Conservation (phyloP, 176 grass and related monocot species). For the Rhynchospora pubera region DNA sequence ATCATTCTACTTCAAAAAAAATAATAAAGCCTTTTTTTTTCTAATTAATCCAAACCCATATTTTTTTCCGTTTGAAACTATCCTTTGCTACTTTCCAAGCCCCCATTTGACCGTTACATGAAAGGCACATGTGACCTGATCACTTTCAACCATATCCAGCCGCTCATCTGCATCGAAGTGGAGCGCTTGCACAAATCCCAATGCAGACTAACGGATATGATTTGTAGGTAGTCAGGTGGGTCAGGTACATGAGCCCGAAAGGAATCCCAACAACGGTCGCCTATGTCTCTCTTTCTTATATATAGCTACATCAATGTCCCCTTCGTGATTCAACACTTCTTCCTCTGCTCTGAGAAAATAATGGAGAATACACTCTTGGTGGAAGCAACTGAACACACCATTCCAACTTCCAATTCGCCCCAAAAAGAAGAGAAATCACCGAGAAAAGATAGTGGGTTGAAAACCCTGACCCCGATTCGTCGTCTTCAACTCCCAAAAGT, state of each 20-base stretch:
- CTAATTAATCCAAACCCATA: too few species aligned
- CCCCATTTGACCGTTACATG: too few species aligned
- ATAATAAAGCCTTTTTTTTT: too few species aligned
- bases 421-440: too few species aligned
- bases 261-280: background rate
- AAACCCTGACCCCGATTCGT: background rate
- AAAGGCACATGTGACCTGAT: too few species aligned
- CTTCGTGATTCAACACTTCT: background rate
- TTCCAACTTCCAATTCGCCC: background rate
- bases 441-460: background rate
- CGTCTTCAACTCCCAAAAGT: conserved; percentile 12
- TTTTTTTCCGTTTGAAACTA: too few species aligned
- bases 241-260: background rate
- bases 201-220: background rate
- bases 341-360: background rate
- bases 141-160: too few species aligned
- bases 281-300: too few species aligned
- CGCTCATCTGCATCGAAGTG: background rate
- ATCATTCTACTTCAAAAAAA: too few species aligned
- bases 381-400: background rate
- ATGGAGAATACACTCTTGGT: background rate
- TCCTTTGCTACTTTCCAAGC: too few species aligned
- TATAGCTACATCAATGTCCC: too few species aligned
- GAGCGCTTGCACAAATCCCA: background rate
- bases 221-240: background rate